These are phyloP conservation scores for Polyplosphaeria fusca DNA, from an alignment of 495 filamentous ascomycete species.

Conservation along the genomic window DNA sequence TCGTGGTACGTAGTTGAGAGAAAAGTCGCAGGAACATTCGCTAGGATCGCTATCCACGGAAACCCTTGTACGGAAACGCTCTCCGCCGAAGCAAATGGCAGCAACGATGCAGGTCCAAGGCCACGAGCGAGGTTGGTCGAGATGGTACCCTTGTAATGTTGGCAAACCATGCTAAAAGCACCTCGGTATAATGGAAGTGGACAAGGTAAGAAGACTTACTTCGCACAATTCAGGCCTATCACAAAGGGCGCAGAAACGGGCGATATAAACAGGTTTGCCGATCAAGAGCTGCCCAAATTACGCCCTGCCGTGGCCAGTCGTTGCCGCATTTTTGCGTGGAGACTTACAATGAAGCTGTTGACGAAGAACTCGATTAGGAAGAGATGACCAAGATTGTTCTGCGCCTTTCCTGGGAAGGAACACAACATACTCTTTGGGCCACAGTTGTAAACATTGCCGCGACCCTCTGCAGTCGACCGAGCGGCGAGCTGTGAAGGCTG, in stretches of 20 bases:
- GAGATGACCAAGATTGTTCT: slow-evolving; percentile 50
- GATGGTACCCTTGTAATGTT: slow-evolving; percentile 46
- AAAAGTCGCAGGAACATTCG: slow-evolving; percentile 53
- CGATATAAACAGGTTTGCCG: slow-evolving; percentile 53
- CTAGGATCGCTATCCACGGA: slow-evolving; percentile 51
- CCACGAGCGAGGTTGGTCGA: slow-evolving; percentile 53
- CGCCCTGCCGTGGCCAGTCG: slow-evolving; percentile 37
- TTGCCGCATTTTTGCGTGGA: neutral
- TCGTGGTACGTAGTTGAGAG: slow-evolving; percentile 53
- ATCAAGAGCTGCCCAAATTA: slow-evolving; percentile 55
- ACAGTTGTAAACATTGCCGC: slow-evolving; percentile 44
- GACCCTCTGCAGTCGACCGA: slow-evolving; percentile 33
- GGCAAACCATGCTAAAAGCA: slow-evolving; percentile 43
- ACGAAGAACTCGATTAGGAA: slow-evolving; percentile 56
- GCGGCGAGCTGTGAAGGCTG: slow-evolving; percentile 38
- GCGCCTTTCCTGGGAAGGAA: slow-evolving; percentile 44
- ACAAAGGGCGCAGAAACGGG: slow-evolving; percentile 47
- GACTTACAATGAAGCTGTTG: slow-evolving; percentile 46
- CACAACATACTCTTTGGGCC: slow-evolving; percentile 50
- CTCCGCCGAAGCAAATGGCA: slow-evolving; percentile 53
- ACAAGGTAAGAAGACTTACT: slow-evolving; percentile 4
- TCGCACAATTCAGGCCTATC: slow-evolving; percentile 51
- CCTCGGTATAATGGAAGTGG: neutral
- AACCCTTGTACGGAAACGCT: slow-evolving; percentile 46
- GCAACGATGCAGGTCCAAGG: slow-evolving; percentile 54